Evolutionary conservation across 2,329 filamentous ascomycete genomes (phyloP), one percentile per base, ranked within the genome.

Genomic region (Trichoderma oligosporum): DNA sequence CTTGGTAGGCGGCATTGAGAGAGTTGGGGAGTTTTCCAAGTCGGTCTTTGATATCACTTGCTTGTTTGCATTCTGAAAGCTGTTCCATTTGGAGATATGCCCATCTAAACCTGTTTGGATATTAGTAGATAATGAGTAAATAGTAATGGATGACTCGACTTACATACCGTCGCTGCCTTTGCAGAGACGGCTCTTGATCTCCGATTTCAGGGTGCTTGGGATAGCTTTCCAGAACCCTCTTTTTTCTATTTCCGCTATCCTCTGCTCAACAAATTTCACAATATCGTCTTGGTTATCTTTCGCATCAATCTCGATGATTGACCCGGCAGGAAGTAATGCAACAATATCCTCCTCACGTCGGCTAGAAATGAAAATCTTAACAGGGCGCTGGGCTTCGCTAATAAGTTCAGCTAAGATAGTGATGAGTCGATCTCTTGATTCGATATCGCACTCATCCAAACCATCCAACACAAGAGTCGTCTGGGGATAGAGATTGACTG

Each of bases 11-110:
- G 18, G 2, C 27, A 18, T 55, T 55, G 14, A 55, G 14, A 46
- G 51, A 25, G n/a, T 9, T 55, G 11, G 51, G 51, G 27, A 55
- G 41, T 18, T 55, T 55, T 38, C 51, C 41, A 29, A 55, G 51
- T 16, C 51, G 22, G 3, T 27, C 29, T 24, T 44, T 24, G 2
- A 55, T 20, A 5, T 46, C 18, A 4, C 25, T 46, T 2, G n/a
- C 29, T 11, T 38, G 51, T 5, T 14, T 29, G 3, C 11, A n/a
- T 35, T 46, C 27, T 9, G 51, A 55, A 4, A 55, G 41, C 25
- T 55, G 39, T 2, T 55, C 39, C 29, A 55, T 46, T 12, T 55
- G 51, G 1, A 55, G n/a, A 24, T 38, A 46, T 12, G 29, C 39
- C 51, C 51, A 55, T 46, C 51, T 46, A 14, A 55, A 55, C 51